Conservation (phyloP, 2,329 filamentous ascomycete genomes). For the Alternaria rosae region DNA sequence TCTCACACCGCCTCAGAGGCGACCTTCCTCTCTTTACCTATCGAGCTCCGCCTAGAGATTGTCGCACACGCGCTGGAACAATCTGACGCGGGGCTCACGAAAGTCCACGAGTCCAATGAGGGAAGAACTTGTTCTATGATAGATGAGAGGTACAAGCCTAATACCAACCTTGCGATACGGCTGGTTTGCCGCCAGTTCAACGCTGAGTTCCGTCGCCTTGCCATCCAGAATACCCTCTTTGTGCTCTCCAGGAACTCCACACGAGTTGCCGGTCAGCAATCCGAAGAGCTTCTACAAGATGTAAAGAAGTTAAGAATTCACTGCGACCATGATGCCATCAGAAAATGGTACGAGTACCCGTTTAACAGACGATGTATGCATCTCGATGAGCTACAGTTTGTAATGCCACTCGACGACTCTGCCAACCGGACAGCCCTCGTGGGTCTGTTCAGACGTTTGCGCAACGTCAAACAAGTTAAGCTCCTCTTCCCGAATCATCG, state of each 20-base stretch:
- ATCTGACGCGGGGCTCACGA: slow-evolving; percentile 32
- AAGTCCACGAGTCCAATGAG: not conserved
- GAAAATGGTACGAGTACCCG: slow-evolving; percentile 41
- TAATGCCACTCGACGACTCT: slow-evolving; percentile 21
- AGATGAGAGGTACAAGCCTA: slow-evolving; percentile 12
- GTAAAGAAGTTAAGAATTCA: slow-evolving; percentile 43
- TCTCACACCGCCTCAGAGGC: not conserved
- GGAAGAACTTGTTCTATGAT: not conserved
- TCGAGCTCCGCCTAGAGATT: slow-evolving; percentile 48
- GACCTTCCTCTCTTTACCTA: slow-evolving; percentile 42
- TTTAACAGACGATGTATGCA: slow-evolving; percentile 40
- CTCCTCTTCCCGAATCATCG: slow-evolving; percentile 37
- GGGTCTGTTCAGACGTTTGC: slow-evolving; percentile 42
- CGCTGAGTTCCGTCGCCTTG: slow-evolving; percentile 45
- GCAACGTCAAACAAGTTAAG: slow-evolving; percentile 42
- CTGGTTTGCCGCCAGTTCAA: slow-evolving; percentile 50
- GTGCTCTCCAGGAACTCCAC: slow-evolving; percentile 23
- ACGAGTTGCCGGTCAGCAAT: slow-evolving; percentile 24
- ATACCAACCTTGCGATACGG: slow-evolving; percentile 40
- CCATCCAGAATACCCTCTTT: slow-evolving; percentile 48
- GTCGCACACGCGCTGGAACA: slow-evolving; percentile 33
- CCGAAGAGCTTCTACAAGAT: slow-evolving; percentile 28
- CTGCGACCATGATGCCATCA: slow-evolving; percentile 37
- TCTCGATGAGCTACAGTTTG: slow-evolving; percentile 36
- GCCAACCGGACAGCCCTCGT: slow-evolving; percentile 43